A percentile compares a stretch with the other conserved stretches of the same genome.
Conservation (phyloP, 1,284 basidiomycete genomes). For the Trichosporon ovoides region DNA sequence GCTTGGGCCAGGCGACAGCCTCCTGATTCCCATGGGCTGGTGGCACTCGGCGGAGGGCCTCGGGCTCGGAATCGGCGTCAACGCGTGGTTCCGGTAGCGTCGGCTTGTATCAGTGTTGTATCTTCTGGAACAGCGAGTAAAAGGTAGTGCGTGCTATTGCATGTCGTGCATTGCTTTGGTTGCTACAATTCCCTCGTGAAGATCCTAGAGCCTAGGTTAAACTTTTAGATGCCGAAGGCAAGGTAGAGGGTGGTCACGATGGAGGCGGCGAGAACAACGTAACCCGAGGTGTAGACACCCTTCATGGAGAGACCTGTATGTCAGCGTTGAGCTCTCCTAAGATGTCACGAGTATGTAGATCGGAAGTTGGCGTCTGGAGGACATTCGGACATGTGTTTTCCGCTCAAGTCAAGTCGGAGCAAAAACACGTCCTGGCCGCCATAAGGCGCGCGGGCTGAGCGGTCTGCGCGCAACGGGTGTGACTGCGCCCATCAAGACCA, state of each 20-base stretch:
- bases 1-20: slow-evolving; percentile 32
- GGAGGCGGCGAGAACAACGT: slow-evolving; percentile 76
- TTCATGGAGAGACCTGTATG: slow-evolving; percentile 68
- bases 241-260: slow-evolving; percentile 62
- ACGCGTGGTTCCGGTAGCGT: slow-evolving; percentile 41
- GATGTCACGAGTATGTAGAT: neutral
- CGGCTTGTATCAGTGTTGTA: neutral
- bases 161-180: slow-evolving; percentile 7
- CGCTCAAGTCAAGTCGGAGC: neutral
- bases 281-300: slow-evolving; percentile 71
- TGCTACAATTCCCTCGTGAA: slow-evolving; percentile 7
- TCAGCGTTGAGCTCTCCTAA: slow-evolving; percentile 2
- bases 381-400: neutral
- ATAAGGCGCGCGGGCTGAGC: neutral
- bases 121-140: neutral
- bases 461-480: too few relatives aligned
- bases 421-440: neutral
- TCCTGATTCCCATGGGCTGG: slow-evolving; percentile 44
- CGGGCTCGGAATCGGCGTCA: slow-evolving; percentile 32
- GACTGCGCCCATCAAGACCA: neutral
- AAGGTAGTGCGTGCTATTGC: slow-evolving; percentile 4
- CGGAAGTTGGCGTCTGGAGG: neutral
- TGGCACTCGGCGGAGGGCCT: slow-evolving; percentile 41
- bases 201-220: neutral
- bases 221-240: slow-evolving; percentile 17